Conservation (phyloP, 2,329 filamentous ascomycete species). For the Stagonosporopsis vannaccii region DNA sequence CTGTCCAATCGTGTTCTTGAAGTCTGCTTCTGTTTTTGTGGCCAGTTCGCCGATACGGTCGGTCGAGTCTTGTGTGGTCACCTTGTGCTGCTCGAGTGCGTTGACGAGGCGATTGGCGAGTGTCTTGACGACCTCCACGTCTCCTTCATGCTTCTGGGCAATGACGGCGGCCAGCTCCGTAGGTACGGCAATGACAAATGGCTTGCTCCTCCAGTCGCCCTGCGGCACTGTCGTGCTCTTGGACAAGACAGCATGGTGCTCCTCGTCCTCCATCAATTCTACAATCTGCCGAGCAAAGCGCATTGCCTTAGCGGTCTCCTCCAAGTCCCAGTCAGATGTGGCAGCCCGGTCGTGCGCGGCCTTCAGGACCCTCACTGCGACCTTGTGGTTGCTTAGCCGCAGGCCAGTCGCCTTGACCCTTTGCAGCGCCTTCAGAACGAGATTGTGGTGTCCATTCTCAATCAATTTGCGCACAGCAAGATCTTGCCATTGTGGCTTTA, state of each 20-base stretch:
- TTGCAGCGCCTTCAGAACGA: constrained; percentile 43
- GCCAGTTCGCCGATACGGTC: constrained; percentile 6
- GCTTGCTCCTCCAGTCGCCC: constrained; percentile 37
- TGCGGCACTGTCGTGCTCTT: constrained; percentile 29
- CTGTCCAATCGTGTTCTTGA: constrained; percentile 4
- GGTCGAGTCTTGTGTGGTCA: constrained; percentile 25
- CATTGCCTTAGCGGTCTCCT: constrained; percentile 49
- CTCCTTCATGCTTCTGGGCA: constrained; percentile 47
- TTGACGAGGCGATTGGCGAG: constrained; percentile 51
- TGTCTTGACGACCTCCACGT: constrained; percentile 50
- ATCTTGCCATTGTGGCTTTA: constrained; percentile 22
- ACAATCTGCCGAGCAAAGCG: constrained; percentile 50
- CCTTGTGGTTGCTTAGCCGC: constrained; percentile 23
- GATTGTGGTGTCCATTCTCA: constrained; percentile 30
- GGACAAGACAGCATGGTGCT: constrained; percentile 42
- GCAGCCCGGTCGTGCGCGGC: constrained; percentile 47
- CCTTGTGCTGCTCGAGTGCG: constrained; percentile 37
- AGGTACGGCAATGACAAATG: constrained; percentile 52
- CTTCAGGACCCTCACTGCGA: constrained; percentile 46
- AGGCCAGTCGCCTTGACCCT: constrained; percentile 36
- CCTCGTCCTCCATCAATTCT: constrained; percentile 51
- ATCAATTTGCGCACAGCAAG: constrained; percentile 32
- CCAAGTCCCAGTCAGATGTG: constrained; percentile 46
- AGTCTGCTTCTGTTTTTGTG: constrained; percentile 20
- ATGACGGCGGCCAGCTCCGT: constrained; percentile 54